Evolutionary conservation across 2,329 filamentous ascomycete genomes (phyloP).

Genomic region (Stagonosporopsis rhizophila): DNA sequence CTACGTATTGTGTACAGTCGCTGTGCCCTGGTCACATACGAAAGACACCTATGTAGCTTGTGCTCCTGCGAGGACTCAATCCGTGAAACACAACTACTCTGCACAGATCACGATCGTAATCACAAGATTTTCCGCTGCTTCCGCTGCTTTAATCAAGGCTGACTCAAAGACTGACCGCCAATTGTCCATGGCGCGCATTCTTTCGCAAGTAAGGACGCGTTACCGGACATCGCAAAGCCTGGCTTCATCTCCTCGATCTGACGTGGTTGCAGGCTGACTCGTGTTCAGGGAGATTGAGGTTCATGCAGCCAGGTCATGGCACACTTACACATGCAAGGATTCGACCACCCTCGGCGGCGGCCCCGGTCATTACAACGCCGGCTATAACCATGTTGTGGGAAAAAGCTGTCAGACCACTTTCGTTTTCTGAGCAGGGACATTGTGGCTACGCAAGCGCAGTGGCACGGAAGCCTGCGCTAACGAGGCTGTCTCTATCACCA

Average conservation of each 20-base stretch:
- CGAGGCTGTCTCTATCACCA: neutral
- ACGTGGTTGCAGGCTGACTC: conserved; percentile 6
- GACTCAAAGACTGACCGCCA: conserved; percentile 7
- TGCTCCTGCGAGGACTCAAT: neutral
- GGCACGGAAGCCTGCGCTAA: neutral
- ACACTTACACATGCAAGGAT: conserved; percentile 9
- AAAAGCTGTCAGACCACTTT: conserved; percentile 1
- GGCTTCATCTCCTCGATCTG: neutral
- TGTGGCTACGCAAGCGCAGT: conserved; percentile 2
- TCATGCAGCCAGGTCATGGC: conserved; percentile 5
- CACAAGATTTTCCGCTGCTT: neutral
- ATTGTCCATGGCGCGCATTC: conserved; percentile 4
- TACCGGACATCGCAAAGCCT: neutral
- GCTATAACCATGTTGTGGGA: conserved; percentile 7
- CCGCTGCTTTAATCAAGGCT: conserved; percentile 11
- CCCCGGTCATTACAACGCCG: neutral
- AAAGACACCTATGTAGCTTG: neutral
- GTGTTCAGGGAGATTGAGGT: conserved; percentile 9
- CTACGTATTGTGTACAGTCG: conserved; percentile 1
- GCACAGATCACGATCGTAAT: neutral
- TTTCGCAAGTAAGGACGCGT: conserved; percentile 6
- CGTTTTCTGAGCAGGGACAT: neutral
- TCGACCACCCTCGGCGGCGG: neutral
- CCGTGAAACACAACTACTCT: neutral
- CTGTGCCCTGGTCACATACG: conserved; percentile 1